Evolutionary conservation across 345 rosid species (phyloP).

Genomic region (Triadica sebifera): DNA sequence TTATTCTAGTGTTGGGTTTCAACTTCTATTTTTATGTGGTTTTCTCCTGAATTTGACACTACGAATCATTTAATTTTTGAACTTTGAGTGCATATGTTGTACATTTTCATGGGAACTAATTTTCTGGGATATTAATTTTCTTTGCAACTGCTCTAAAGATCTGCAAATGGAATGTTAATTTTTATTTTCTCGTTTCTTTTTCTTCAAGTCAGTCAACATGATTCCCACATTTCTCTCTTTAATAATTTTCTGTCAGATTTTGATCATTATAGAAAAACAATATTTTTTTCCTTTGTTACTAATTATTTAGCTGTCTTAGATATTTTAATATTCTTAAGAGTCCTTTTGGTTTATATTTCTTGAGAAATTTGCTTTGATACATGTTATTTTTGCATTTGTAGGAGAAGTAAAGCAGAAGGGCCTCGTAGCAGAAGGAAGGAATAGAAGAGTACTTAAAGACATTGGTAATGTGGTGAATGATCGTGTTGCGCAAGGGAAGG

Average conservation of each 20-base stretch:
- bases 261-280: too few species aligned
- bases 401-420: slow-evolving; percentile 54
- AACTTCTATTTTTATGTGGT: too few species aligned
- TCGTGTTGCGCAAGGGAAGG: slow-evolving; percentile 49
- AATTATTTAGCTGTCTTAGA: background rate
- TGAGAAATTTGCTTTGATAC: background rate
- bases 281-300: background rate
- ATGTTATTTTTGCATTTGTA: slow-evolving; percentile 8
- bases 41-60: too few species aligned
- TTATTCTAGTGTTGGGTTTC: too few species aligned
- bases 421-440: slow-evolving; percentile 42
- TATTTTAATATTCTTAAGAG: background rate
- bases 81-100: too few species aligned
- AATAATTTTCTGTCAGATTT: background rate
- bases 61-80: too few species aligned
- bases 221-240: background rate
- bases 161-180: background rate
- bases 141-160: background rate
- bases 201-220: background rate
- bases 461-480: slow-evolving; percentile 67
- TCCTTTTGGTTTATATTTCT: background rate
- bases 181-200: background rate
- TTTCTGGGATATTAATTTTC: background rate
- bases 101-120: too few species aligned
- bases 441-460: slow-evolving; percentile 65